These are phyloP conservation scores for Hypholoma sublateritium DNA, from an alignment of 768 basidiomycete genomes.

Conservation along the genomic window DNA sequence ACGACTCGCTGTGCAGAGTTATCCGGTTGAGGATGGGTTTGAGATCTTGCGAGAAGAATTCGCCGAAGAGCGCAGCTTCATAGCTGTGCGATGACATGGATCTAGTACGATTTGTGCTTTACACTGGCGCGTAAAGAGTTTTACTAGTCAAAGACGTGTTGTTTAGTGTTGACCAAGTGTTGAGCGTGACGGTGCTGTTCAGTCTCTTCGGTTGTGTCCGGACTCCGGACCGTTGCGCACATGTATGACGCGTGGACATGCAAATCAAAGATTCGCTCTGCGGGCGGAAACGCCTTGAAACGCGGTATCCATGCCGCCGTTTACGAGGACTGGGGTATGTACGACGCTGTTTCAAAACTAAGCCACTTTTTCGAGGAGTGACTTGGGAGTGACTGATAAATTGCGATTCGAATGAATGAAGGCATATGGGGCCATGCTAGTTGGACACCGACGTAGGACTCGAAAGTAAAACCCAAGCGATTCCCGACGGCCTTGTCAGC, in stretches of 20 bases:
- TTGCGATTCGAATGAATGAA: too few relatives aligned
- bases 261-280: neutral
- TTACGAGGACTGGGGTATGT: neutral
- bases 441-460: too few relatives aligned
- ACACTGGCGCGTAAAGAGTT: too few relatives aligned
- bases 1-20: conserved; percentile 79
- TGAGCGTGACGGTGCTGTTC: neutral
- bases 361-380: neutral
- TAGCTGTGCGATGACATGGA: conserved; percentile 62
- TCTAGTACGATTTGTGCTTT: neutral
- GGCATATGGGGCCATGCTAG: too few relatives aligned
- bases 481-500: too few relatives aligned
- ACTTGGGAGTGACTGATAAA: too few relatives aligned
- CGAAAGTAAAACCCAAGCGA: too few relatives aligned
- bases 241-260: too few relatives aligned
- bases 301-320: conserved; percentile 1
- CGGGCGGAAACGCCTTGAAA: neutral
- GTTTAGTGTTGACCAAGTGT: too few relatives aligned
- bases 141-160: neutral
- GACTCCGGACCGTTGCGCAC: too few relatives aligned
- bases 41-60: conserved; percentile 77
- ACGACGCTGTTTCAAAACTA: neutral
- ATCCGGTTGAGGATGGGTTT: conserved; percentile 78
- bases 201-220: neutral
- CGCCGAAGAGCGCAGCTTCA: conserved; percentile 81